Percentiles rank a stretch among this genome's conserved stretches.
These are phyloP conservation scores for Nakazawaea ishiwadae DNA, from an alignment of 805 yeast genomes.

Conservation along the genomic window DNA sequence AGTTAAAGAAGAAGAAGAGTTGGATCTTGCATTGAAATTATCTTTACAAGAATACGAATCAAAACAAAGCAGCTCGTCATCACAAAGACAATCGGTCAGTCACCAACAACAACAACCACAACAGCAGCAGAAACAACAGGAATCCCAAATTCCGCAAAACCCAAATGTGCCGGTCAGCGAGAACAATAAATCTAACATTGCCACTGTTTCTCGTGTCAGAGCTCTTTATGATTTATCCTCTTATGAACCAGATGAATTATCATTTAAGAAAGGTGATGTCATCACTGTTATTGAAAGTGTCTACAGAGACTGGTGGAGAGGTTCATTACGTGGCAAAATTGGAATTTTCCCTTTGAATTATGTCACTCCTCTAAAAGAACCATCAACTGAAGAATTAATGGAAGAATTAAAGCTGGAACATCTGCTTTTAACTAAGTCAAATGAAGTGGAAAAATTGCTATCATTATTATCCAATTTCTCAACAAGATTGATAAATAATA, in stretches of 20 bases:
- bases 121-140: constrained; percentile 16
- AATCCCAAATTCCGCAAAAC: constrained; percentile 14
- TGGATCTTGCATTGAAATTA: constrained; percentile 68
- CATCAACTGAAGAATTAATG: constrained; percentile 54
- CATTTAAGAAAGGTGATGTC: constrained; percentile 82
- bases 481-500: constrained; percentile 30
- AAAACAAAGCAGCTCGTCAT: constrained; percentile 22
- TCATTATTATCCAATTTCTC: constrained; percentile 40
- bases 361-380: constrained; percentile 72
- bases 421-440: constrained; percentile 45
- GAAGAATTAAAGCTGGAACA: constrained; percentile 47
- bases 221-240: constrained; percentile 82
- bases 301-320: constrained; percentile 95
- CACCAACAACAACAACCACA: constrained; percentile 11
- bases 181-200: constrained; percentile 20
- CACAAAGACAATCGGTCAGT: too few species aligned
- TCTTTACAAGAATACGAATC: constrained; percentile 62
- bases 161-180: constrained; percentile 16
- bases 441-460: constrained; percentile 66
- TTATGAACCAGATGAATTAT: constrained; percentile 79
- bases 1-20: constrained; percentile 69
- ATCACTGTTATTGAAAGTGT: constrained; percentile 84
- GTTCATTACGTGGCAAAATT: constrained; percentile 70
- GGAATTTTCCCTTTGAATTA: constrained; percentile 94
- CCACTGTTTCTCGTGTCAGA: constrained; percentile 58